Evolutionary conservation across 1,284 basidiomycete species (phyloP).

Genomic region (Crocinoboletus sp.): DNA sequence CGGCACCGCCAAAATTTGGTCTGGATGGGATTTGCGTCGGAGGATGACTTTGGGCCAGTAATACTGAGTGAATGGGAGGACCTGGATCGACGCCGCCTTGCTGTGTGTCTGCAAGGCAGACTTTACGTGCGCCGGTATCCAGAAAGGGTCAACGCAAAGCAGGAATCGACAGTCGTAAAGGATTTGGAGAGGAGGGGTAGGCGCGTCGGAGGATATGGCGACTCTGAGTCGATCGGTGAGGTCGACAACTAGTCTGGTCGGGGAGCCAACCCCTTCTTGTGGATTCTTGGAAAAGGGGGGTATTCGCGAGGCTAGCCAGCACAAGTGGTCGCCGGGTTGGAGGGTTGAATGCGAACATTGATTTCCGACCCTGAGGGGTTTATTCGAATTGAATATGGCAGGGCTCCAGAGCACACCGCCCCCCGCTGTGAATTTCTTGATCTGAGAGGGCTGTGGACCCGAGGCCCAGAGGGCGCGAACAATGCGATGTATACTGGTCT

Average conservation of each 20-base stretch:
- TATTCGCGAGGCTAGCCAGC: slow-evolving; percentile 30
- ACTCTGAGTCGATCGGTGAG: slow-evolving; percentile 33
- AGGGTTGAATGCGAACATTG: slow-evolving; percentile 13
- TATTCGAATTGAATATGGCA: slow-evolving; percentile 31
- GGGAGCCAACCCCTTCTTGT: slow-evolving; percentile 21
- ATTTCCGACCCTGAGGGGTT: slow-evolving; percentile 25
- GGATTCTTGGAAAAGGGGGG: slow-evolving; percentile 30
- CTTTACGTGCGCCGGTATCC: slow-evolving; percentile 34
- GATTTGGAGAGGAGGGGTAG: slow-evolving; percentile 31
- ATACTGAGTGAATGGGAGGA: slow-evolving; percentile 41
- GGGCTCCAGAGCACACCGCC: slow-evolving; percentile 62
- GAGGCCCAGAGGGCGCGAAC: slow-evolving; percentile 41
- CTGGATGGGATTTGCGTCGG: slow-evolving; percentile 14
- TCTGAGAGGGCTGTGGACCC: slow-evolving; percentile 16
- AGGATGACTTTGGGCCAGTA: slow-evolving; percentile 45
- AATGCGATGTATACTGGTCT: slow-evolving; percentile 43
- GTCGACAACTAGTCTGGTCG: slow-evolving; percentile 30
- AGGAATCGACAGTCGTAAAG: slow-evolving; percentile 60
- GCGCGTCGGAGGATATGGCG: slow-evolving; percentile 1
- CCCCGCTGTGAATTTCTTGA: slow-evolving; percentile 42
- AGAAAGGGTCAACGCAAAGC: slow-evolving; percentile 41
- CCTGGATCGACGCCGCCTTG: slow-evolving; percentile 24
- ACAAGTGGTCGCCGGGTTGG: slow-evolving; percentile 19
- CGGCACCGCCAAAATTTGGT: slow-evolving; percentile 22
- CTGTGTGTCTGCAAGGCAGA: slow-evolving; percentile 11